Percentiles rank a stretch among this genome's conserved stretches.
These are phyloP conservation scores for Naganishia liquefaciens DNA, from an alignment of 1,284 basidiomycete genomes.

Conservation along the genomic window DNA sequence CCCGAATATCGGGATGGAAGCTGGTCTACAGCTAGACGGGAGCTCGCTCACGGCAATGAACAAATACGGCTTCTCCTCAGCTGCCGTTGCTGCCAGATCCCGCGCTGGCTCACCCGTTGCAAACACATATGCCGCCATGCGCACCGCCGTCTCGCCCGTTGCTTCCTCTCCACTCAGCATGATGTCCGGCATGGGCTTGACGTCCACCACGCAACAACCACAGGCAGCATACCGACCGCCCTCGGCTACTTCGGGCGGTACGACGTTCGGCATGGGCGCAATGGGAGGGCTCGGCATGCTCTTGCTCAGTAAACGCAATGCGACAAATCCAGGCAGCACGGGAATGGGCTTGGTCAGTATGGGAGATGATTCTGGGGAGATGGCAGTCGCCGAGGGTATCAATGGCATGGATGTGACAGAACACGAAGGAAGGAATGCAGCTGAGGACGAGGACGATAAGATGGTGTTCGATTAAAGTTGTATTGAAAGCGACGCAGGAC, in stretches of 20 bases:
- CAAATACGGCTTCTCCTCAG: slow-evolving; percentile 19
- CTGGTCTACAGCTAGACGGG: slow-evolving; percentile 6
- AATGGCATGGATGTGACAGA: slow-evolving; percentile 33
- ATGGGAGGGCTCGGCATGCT: slow-evolving; percentile 36
- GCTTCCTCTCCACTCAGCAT: slow-evolving; percentile 32
- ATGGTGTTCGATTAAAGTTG: slow-evolving; percentile 32
- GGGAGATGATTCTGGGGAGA: slow-evolving; percentile 33
- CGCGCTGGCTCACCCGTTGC: slow-evolving; percentile 30
- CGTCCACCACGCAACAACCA: neutral
- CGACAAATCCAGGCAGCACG: slow-evolving; percentile 26
- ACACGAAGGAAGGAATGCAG: slow-evolving; percentile 4
- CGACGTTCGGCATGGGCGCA: slow-evolving; percentile 23
- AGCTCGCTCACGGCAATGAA: slow-evolving; percentile 6
- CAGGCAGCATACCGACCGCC: slow-evolving; percentile 15
- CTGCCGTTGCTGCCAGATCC: slow-evolving; percentile 21
- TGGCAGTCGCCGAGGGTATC: slow-evolving; percentile 34
- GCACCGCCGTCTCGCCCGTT: slow-evolving; percentile 32
- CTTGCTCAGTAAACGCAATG: slow-evolving; percentile 33
- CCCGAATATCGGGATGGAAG: neutral
- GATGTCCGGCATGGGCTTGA: slow-evolving; percentile 24
- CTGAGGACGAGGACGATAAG: slow-evolving; percentile 27
- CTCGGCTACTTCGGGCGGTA: slow-evolving; percentile 5
- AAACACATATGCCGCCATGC: slow-evolving; percentile 27
- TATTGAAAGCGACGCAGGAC: neutral
- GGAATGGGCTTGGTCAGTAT: slow-evolving; percentile 31